Percentiles rank a stretch among this genome's conserved stretches.
phyloP scores from a whole-genome alignment of 352 stramenopile genomes.

The Globisporangium heterothallicum region DNA sequence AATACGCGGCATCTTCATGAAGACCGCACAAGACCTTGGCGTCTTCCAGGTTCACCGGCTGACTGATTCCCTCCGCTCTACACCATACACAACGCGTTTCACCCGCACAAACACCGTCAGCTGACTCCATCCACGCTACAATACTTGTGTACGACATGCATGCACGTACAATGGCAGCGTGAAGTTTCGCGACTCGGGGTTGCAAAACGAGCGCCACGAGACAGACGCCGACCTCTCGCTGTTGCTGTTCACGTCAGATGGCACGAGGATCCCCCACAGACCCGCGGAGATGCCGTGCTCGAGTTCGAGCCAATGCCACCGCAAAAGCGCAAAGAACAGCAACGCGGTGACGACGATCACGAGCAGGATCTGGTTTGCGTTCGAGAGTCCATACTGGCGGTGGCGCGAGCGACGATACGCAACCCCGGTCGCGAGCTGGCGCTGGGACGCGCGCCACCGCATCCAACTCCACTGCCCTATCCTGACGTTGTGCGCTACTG shows the following conservation, averaged over 20 bases:
- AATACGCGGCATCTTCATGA: conserved; percentile 18
- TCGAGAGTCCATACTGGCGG: conserved; percentile 71
- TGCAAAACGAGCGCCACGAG: conserved; percentile 54
- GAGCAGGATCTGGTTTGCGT: conserved; percentile 83
- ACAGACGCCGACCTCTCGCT: conserved; percentile 33
- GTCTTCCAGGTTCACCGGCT: conserved; percentile 15
- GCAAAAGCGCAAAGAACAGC: conserved; percentile 61
- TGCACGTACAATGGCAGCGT: conserved; percentile 20
- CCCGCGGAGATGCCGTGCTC: conserved; percentile 34
- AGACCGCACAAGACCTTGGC: conserved; percentile 28
- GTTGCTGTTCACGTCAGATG: conserved; percentile 5
- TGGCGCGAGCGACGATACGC: conserved; percentile 30
- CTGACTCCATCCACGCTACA: no score
- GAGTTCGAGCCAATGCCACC: conserved; percentile 60
- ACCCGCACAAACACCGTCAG: no score
- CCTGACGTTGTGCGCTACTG: no score
- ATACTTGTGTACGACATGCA: no score
- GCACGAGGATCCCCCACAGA: conserved; percentile 47
- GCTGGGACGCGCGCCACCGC: not conserved
- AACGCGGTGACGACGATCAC: conserved; percentile 43
- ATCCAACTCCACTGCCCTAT: no score
- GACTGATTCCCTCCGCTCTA: conserved; percentile 6
- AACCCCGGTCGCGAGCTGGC: not conserved
- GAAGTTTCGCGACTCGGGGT: conserved; percentile 19
- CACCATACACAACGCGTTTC: not conserved